Base-by-base conservation (phyloP, 1,139 yeast genomes). In the Taphrina betulina region DNA sequence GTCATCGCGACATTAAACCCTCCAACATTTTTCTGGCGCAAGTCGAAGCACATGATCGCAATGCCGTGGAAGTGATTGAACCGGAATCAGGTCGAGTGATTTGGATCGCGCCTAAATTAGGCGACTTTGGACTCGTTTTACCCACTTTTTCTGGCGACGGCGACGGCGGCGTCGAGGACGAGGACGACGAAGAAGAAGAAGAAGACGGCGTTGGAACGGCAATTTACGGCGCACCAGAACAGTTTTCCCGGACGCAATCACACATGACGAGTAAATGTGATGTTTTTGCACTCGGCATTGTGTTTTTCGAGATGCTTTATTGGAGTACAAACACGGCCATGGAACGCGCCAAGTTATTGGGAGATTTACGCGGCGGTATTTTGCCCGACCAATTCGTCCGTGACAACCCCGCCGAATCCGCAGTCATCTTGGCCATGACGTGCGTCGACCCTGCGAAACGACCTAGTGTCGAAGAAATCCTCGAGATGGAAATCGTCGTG, bases 1-100 rank as follows among this genome's bases (percentile, higher is more conserved):
- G 94, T 62, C 98, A 92, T 70, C 76, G 98, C 57, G 99, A 92
- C 68, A 76, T 92, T 65, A 92, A 92, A 67, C 98, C 98, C 0
- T 85, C 85, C 78, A 92, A 92, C 68, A 88, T 92, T 69, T 92
- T 94, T 72, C 92, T 92, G 63, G 98, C 92, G 68, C 83, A 85
- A 63, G 79, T 87, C 0, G 83, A 85, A 63, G 89, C 90, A 66
- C 81, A 90, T 2, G 57, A 53, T 12, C 14, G 52, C 5, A 43
- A 44, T 5, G 41, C 50, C 16, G 24, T 53, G 17, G 36, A 41
- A 5, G 41, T 40, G 16, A 20, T 31, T 19, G 35, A 35, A 12
- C 41, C 42, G 12, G 14, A 10, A 23, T 16, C 42, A 5, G 24
- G 41, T 10, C 14, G 8, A 7, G 31, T 19, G n/a, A 19, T 22